These are phyloP conservation scores for Ogataea kodamae DNA, from an alignment of 805 yeast genomes.

Conservation along the genomic window DNA sequence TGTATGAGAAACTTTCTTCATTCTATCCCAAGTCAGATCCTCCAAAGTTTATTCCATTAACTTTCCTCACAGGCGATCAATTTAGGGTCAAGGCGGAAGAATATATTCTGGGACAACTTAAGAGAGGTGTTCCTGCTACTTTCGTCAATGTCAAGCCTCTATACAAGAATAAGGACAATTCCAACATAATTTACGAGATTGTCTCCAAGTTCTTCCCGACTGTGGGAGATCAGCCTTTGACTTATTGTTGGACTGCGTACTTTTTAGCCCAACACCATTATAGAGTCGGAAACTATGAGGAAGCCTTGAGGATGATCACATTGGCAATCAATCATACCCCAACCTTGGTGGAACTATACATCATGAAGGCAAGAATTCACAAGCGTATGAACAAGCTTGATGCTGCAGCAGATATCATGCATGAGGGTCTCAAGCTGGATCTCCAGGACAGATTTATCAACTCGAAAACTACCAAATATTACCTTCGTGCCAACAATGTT, in stretches of 20 bases:
- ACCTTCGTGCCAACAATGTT: constrained; percentile 67
- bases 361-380: constrained; percentile 74
- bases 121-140: constrained; percentile 85
- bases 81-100: constrained; percentile 42
- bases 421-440: constrained; percentile 71
- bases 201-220: constrained; percentile 46
- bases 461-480: constrained; percentile 81
- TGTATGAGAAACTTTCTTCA: constrained; percentile 61
- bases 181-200: constrained; percentile 45
- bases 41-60: constrained; percentile 72
- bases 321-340: constrained; percentile 71
- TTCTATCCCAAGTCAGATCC: constrained; percentile 86
- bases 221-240: constrained; percentile 37
- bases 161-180: constrained; percentile 46
- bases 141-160: constrained; percentile 83
- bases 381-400: constrained; percentile 63
- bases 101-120: constrained; percentile 61
- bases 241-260: constrained; percentile 65
- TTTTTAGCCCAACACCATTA: constrained; percentile 78
- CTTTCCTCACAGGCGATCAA: constrained; percentile 55
- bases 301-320: constrained; percentile 58
- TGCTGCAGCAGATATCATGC: constrained; percentile 64
- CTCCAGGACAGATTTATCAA: constrained; percentile 90
- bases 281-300: constrained; percentile 45
- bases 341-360: constrained; percentile 76